Evolutionary conservation across 2,329 filamentous ascomycete species (phyloP), one percentile per base, ranked within the genome.

Genomic region (Phaeomoniella chlamydospora): DNA sequence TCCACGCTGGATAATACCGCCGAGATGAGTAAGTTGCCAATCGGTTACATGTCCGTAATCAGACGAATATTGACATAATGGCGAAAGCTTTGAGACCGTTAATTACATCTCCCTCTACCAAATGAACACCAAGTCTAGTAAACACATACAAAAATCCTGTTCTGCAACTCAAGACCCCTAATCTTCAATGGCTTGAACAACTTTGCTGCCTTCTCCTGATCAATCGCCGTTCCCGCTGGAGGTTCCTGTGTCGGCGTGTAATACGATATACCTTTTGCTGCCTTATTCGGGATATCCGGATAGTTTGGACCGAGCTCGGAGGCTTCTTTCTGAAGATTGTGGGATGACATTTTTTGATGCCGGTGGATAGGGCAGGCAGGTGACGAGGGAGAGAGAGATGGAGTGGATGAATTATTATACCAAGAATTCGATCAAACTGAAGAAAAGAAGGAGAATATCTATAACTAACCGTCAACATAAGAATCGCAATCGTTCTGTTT

Each of bases 11-110:
- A 83, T 70, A 46, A 86, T 86, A 41, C 83, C 77, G 38, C 85
- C 83, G 16, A 88, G 66, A 50, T 93, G 86, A 12, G 85, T 76
- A 34, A 88, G 63, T 55, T 94, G 85, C 71, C 77, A 94, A 52
- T 80, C 70, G 2, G 80, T 87, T 43, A 79, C 64, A 56, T 88
- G 80, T 29, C 87, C 77, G 51, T 80, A 69, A 31, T 76, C 51
- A 11, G 75, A 71, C 4, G 67, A 73, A 57, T 81, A 81, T 53
- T 80, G 76, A 54, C 77, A 80, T 3, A 80, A 58, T 0, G 75
- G 75, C 2, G 72, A 68, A 9, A 78, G 59, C 58, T 64, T 34
- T 15, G 4, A n/a, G 22, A 15, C n/a, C 2, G 31, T 18, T 31
- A 12, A 9, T 29, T 11, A 14, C 12, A 13, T 10, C 15, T n/a